These are phyloP conservation scores for Mortierella hygrophila DNA, from an alignment of 192 early-diverging fungal species.

Conservation along the genomic window DNA sequence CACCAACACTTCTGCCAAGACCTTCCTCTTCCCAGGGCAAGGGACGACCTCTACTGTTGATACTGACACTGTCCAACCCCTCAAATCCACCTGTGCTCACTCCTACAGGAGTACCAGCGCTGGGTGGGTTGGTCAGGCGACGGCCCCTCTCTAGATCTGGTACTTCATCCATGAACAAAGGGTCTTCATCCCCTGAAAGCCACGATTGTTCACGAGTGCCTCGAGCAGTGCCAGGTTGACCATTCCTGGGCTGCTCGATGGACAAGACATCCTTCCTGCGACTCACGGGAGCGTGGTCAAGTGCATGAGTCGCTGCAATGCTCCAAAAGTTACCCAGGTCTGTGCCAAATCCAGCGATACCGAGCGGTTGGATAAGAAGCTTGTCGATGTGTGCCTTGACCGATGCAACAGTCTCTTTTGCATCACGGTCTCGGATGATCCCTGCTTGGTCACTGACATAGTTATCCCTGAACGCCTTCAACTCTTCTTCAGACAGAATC, in stretches of 20 bases:
- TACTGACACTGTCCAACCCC: neutral
- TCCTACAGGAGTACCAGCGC: neutral
- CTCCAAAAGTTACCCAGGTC: slow-evolving; percentile 30
- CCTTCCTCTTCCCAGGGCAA: slow-evolving; percentile 26
- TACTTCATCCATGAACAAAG: slow-evolving; percentile 10
- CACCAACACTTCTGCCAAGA: neutral
- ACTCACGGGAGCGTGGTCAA: neutral
- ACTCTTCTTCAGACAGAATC: slow-evolving; percentile 15
- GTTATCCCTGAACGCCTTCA: neutral
- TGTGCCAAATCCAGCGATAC: slow-evolving; percentile 1
- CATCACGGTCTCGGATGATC: slow-evolving; percentile 8
- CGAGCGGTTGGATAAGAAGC: slow-evolving; percentile 4
- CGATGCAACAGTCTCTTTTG: neutral
- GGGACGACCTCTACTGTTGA: neutral
- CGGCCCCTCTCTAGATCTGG: slow-evolving; percentile 15
- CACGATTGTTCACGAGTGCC: neutral
- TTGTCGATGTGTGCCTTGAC: slow-evolving; percentile 13
- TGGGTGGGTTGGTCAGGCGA: slow-evolving; percentile 15
- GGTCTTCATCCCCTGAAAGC: neutral
- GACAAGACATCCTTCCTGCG: neutral
- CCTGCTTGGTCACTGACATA: slow-evolving; percentile 9
- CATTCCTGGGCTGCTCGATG: neutral
- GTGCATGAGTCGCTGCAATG: slow-evolving; percentile 5
- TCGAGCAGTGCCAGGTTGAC: neutral
- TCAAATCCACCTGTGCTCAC: neutral